Conservation (phyloP, 495 filamentous ascomycete species). For the Lasiosphaeriaceae sp. region DNA sequence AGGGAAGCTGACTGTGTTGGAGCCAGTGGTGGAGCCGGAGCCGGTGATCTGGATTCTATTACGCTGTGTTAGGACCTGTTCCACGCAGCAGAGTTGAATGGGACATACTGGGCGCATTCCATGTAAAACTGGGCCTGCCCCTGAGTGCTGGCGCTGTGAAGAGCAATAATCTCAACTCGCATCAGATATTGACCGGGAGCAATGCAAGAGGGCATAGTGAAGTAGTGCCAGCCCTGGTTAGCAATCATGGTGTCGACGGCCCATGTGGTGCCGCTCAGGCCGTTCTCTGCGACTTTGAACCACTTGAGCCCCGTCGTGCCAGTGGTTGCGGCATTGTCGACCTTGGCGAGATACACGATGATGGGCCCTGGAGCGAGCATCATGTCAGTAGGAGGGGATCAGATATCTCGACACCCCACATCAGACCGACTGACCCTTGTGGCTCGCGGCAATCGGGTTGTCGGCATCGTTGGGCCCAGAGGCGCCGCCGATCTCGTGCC, state of each 20-base stretch:
- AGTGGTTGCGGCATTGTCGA: slow-evolving; percentile 46
- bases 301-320: slow-evolving; percentile 43
- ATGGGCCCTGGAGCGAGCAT: slow-evolving; percentile 45
- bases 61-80: not conserved
- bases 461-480: slow-evolving; percentile 44
- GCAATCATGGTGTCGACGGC: slow-evolving; percentile 48
- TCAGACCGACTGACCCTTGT: slow-evolving; percentile 42
- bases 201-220: slow-evolving; percentile 45
- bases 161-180: slow-evolving; percentile 48
- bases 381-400: too few relatives aligned
- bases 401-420: too few relatives aligned
- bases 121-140: slow-evolving; percentile 47
- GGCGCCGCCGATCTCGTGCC: slow-evolving; percentile 42
- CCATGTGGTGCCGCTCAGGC: slow-evolving; percentile 47
- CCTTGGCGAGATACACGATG: slow-evolving; percentile 51
- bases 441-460: slow-evolving; percentile 30
- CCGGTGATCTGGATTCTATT: slow-evolving; percentile 29
- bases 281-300: slow-evolving; percentile 51
- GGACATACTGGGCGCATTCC: slow-evolving; percentile 44
- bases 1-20: slow-evolving; percentile 39
- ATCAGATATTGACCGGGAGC: slow-evolving; percentile 50
- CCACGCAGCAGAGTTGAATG: not conserved
- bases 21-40: slow-evolving; percentile 29
- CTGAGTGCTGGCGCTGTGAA: slow-evolving; percentile 39
- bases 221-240: slow-evolving; percentile 46